These are phyloP conservation scores for Cardamine occulta DNA, from an alignment of 345 rosid genomes.

Conservation along the genomic window DNA sequence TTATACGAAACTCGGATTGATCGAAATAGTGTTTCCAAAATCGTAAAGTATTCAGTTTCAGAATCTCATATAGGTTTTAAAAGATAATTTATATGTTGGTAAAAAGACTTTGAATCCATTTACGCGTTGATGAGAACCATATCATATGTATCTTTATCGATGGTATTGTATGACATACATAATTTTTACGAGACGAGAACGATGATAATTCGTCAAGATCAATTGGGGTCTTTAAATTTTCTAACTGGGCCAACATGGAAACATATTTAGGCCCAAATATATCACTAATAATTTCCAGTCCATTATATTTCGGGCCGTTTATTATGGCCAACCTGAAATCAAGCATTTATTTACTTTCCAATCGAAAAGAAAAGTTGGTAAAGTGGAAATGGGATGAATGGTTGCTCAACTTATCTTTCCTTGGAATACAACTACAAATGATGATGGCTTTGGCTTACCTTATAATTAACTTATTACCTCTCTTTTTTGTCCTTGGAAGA, in stretches of 20 bases:
- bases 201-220: not conserved
- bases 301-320: not conserved
- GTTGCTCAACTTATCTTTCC: slow-evolving; percentile 38
- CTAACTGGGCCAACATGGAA: not conserved
- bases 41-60: not conserved
- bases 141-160: not conserved
- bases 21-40: not conserved
- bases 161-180: not conserved
- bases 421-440: slow-evolving; percentile 45
- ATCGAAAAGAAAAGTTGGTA: not conserved
- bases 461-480: slow-evolving; percentile 42
- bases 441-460: slow-evolving; percentile 40
- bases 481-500: not conserved
- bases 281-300: not conserved
- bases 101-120: not conserved
- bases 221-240: not conserved
- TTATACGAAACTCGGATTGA: not conserved
- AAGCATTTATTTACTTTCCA: not conserved
- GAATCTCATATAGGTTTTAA: not conserved
- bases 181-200: not conserved
- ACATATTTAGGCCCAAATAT: not conserved
- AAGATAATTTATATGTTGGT: not conserved
- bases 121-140: not conserved
- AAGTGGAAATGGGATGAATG: slow-evolving; percentile 32
- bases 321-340: not conserved